A percentile compares a stretch with the other conserved stretches of the same genome.
Evolutionary conservation across 1,284 basidiomycete species (phyloP).

Genomic region (Cerrena zonata): DNA sequence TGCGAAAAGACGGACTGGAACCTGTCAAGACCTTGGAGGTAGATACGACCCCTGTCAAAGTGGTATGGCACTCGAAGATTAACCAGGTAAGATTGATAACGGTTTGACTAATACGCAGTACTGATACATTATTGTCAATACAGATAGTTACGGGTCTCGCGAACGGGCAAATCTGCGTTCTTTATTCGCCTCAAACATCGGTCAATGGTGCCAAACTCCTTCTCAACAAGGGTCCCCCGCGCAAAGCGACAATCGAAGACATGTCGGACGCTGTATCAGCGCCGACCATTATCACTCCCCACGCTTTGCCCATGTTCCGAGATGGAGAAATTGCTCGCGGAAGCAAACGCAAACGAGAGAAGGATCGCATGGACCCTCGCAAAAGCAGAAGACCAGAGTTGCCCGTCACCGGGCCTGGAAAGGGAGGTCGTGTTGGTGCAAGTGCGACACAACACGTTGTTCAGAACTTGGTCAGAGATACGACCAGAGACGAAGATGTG

Average conservation of each 20-base stretch:
- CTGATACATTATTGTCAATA: neutral
- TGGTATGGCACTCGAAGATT: conserved; percentile 93
- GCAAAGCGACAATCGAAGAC: conserved; percentile 74
- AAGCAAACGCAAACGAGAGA: conserved; percentile 81
- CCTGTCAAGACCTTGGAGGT: conserved; percentile 60
- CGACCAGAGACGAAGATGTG: conserved; percentile 86
- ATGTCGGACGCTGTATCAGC: conserved; percentile 78
- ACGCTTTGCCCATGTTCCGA: conserved; percentile 82
- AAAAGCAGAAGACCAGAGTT: conserved; percentile 89
- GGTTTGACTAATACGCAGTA: neutral
- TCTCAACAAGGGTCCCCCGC: conserved; percentile 68
- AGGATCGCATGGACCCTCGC: conserved; percentile 79
- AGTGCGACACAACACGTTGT: conserved; percentile 94
- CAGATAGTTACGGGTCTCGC: conserved; percentile 83
- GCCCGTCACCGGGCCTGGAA: conserved; percentile 86
- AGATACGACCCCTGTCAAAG: conserved; percentile 78
- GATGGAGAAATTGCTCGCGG: conserved; percentile 72
- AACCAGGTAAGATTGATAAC: conserved; percentile 68
- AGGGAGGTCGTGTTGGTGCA: conserved; percentile 88
- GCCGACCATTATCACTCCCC: conserved; percentile 83
- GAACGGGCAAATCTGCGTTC: conserved; percentile 81
- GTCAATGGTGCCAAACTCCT: conserved; percentile 88
- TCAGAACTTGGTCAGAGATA: conserved; percentile 85
- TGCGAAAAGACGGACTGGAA: conserved; percentile 65
- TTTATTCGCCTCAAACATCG: conserved; percentile 85